phyloP scores from a whole-genome alignment of 176 grass and related monocot genomes.

The Eleusine indica region DNA sequence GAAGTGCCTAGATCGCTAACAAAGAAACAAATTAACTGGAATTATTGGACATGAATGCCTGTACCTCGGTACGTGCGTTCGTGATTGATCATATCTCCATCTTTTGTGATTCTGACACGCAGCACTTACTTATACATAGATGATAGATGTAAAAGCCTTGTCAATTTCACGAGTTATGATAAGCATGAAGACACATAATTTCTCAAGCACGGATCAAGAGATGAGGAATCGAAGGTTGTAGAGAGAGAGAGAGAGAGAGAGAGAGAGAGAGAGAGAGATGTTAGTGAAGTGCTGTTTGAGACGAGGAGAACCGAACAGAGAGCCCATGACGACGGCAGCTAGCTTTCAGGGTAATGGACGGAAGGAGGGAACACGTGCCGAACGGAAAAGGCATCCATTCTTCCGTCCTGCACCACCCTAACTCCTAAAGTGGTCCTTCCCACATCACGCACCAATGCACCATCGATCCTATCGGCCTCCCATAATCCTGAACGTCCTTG shows the following conservation, averaged over 20 bases:
- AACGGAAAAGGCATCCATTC: slow-evolving; percentile 34
- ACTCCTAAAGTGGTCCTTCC: slow-evolving; percentile 17
- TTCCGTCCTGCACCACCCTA: slow-evolving; percentile 15
- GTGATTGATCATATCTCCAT: neutral
- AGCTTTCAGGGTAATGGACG: slow-evolving; percentile 1
- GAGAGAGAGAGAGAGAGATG: neutral
- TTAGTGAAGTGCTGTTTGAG: slow-evolving; percentile 1
- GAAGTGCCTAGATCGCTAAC: slow-evolving; percentile 30
- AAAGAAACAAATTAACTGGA: neutral
- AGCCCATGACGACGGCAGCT: slow-evolving; percentile 28
- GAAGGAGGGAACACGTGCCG: slow-evolving; percentile 17
- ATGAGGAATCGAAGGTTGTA: neutral
- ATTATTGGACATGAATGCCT: neutral
- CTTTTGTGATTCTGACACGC: slow-evolving; percentile 6
- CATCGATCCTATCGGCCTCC: neutral
- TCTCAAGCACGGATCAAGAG: neutral
- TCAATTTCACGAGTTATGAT: neutral
- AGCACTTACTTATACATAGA: neutral
- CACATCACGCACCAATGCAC: neutral
- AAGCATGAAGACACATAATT: neutral
- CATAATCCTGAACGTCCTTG: neutral
- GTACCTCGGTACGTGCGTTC: neutral
- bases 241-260: neutral
- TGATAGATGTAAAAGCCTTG: neutral
- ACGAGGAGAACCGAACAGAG: slow-evolving; percentile 19